Evolutionary conservation across 2,329 filamentous ascomycete species (phyloP), one percentile per base, ranked within the genome.

Genomic region (Metarhizium album): DNA sequence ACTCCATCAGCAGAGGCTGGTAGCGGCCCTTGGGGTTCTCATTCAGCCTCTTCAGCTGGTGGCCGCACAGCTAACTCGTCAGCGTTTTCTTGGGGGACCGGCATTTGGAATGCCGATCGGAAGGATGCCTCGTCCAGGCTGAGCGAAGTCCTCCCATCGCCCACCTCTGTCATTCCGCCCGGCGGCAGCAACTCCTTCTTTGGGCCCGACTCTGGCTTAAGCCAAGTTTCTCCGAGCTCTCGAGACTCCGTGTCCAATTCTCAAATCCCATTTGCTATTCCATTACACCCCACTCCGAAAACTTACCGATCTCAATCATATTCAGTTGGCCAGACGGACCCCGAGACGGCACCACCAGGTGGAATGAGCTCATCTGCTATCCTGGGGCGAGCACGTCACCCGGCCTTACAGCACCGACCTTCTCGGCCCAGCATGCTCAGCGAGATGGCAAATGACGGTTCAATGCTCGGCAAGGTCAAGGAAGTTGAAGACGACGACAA

Each of bases 261-360:
- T 58, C 82, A 91, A 55, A 86, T 95, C 49, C 87, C 89, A 1
- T 95, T 95, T 61, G 79, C 87, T 6, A 94, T 95, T 57, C 90
- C 90, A 3, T 74, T 95, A 20, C 87, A 95, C 55, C 90, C 91
- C 1, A 93, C 88, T 0, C 87, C 87, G 2, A 97, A 97, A 67
- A 90, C 88, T 1, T 93, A 95, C 60, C 84, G 93, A 42, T 98
- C 93, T 5, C 89, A 96, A 67, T 97, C 93, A 4, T 97, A 97
- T 67, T 97, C 91, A 0, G 91, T 95, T 46, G 90, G 90, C 4
- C 90, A 96, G 64, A 74, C 90, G 54, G 90, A 95, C 49, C 78
- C 83, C 1, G 87, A 91, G 52, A 69, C 69, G 1, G 60, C 68
- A 3, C 59, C 69, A 14, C 61, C 67, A 3, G 58, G 71, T 24